Conservation (phyloP, 1,139 yeast genomes). For the Yamadazyma kanchanaburiensis region DNA sequence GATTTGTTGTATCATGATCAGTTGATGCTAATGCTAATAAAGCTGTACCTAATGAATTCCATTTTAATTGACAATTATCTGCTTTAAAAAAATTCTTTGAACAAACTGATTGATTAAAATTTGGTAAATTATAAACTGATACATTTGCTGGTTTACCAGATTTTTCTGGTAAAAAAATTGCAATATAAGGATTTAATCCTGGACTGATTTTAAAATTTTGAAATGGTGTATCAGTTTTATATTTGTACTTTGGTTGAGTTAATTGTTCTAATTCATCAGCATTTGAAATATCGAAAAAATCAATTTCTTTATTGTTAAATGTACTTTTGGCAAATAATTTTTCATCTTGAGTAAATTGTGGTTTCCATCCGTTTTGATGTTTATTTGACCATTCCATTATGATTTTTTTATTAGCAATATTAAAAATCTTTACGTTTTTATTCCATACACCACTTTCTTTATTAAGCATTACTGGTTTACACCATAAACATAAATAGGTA, state of each 20-base stretch:
- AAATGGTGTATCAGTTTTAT: constrained; percentile 56
- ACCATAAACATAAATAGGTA: constrained; percentile 85
- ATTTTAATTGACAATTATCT: constrained; percentile 84
- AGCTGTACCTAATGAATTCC: constrained; percentile 96
- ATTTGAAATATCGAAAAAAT: constrained; percentile 63
- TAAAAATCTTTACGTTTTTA: constrained; percentile 77
- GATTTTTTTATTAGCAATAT: constrained; percentile 44
- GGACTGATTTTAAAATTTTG: constrained; percentile 68
- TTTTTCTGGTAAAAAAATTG: constrained; percentile 85
- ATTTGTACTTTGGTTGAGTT: constrained; percentile 51
- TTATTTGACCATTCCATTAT: constrained; percentile 72
- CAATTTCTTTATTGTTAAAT: constrained; percentile 57
- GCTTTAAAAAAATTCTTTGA: constrained; percentile 93
- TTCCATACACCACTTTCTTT: constrained; percentile 65
- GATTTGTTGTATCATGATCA: constrained; percentile 91
- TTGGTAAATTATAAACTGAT: constrained; percentile 74
- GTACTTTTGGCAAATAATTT: constrained; percentile 62
- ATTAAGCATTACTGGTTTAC: constrained; percentile 67
- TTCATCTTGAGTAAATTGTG: constrained; percentile 84
- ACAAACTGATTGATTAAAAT: constrained; percentile 76
- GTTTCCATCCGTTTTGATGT: constrained; percentile 87
- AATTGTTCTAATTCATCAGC: constrained; percentile 34
- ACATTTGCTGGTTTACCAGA: constrained; percentile 86
- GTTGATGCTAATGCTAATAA: constrained; percentile 90
- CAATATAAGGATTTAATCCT: constrained; percentile 88